Evolutionary conservation across 345 rosid genomes (phyloP).

Genomic region (Kandelia obovata): DNA sequence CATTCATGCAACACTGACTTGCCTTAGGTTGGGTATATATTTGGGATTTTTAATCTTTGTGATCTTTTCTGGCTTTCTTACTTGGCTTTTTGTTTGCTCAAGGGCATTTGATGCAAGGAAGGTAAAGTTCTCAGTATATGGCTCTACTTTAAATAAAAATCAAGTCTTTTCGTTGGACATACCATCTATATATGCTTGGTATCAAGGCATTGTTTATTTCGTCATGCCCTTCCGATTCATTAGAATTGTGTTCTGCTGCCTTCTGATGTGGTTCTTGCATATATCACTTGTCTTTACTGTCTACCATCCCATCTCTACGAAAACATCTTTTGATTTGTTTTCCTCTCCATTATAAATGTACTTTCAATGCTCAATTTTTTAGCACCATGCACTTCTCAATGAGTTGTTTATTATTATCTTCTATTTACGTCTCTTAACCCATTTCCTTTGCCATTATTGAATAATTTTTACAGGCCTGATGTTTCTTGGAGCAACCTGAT

Average conservation of each 20-base stretch:
- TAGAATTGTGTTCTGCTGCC: no score
- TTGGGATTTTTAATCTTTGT: conserved; percentile 1
- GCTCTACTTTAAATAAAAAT: conserved; percentile 2
- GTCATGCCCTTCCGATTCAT: no score
- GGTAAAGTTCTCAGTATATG: conserved; percentile 21
- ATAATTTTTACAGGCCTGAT: conserved; percentile 78
- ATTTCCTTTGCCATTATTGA: conserved; percentile 24
- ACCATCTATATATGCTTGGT: no score
- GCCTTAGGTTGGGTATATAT: no score
- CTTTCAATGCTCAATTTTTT: background rate
- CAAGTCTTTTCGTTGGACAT: background rate
- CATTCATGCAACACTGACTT: no score
- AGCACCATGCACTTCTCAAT: conserved; percentile 6
- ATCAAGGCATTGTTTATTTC: no score
- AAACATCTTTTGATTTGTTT: no score
- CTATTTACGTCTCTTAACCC: conserved; percentile 39
- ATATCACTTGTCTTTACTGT: no score
- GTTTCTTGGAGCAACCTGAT: conserved; percentile 97
- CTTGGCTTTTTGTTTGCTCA: conserved; percentile 13
- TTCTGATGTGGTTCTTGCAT: no score
- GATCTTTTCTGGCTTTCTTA: conserved; percentile 16
- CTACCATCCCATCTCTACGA: no score
- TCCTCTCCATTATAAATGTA: background rate
- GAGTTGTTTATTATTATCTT: conserved; percentile 21
- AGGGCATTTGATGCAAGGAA: conserved; percentile 19